phyloP scores from a whole-genome alignment of 176 grass and related monocot species.

The Oryza rufipogon region DNA sequence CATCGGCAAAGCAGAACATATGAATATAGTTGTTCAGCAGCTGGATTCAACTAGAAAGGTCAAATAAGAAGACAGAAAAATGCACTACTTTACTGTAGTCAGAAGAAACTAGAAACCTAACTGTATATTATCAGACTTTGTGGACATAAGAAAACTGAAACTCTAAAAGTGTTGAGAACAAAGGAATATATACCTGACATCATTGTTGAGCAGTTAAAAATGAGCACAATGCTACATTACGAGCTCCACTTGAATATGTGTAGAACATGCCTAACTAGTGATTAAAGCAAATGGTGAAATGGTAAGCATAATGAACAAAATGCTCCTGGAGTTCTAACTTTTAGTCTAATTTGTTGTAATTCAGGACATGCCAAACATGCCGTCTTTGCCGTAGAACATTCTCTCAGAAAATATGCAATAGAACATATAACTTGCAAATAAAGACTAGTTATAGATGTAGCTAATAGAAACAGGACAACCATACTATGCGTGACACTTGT shows the following conservation, averaged over 20 bases:
- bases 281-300: slow-evolving; percentile 2
- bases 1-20: not conserved
- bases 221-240: not conserved
- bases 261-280: not conserved
- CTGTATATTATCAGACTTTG: not conserved
- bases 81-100: not conserved
- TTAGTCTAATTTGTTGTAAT: not conserved
- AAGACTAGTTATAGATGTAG: not conserved
- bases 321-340: not conserved
- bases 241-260: not conserved
- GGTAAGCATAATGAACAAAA: not conserved
- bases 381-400: not conserved
- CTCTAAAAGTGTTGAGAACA: not conserved
- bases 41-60: not conserved
- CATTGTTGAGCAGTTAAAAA: slow-evolving; percentile 15
- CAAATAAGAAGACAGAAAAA: not conserved
- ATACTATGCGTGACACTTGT: not conserved
- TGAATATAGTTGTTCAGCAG: not conserved
- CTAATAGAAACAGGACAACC: not conserved
- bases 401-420: no score
- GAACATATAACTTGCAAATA: not conserved
- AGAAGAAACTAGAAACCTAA: not conserved
- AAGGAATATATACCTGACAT: slow-evolving; percentile 26
- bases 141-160: not conserved
- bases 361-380: not conserved